Evolutionary conservation across 2,329 filamentous ascomycete species (phyloP).

Genomic region (Pestalotiopsis sp.): DNA sequence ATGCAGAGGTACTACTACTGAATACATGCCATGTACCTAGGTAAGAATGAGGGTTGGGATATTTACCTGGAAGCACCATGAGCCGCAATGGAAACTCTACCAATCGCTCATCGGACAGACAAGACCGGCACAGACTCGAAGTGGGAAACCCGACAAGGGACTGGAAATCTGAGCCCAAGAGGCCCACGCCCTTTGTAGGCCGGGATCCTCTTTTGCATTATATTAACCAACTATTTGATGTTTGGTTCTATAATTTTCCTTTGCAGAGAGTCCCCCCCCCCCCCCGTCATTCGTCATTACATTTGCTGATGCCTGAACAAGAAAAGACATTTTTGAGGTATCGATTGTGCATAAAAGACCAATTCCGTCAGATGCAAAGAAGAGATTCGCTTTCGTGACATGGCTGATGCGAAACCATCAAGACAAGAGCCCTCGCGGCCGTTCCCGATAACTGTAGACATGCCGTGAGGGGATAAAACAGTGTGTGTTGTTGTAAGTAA

Average conservation of each 20-base stretch:
- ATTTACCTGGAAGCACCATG: no score
- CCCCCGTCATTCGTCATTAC: conserved; percentile 15
- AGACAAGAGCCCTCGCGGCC: background rate
- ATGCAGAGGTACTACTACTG: no score
- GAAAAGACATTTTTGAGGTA: conserved; percentile 24
- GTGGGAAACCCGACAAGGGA: background rate
- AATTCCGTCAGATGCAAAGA: background rate
- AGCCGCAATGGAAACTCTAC: no score
- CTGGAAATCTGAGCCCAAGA: background rate
- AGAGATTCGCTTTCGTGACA: background rate
- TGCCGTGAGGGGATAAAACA: background rate
- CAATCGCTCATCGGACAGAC: no score
- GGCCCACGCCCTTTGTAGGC: background rate
- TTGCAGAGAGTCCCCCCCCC: background rate
- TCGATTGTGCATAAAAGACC: conserved; percentile 25
- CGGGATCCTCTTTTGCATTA: background rate
- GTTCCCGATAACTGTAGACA: background rate
- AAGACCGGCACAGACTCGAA: no score
- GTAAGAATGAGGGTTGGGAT: no score
- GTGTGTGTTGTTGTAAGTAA: background rate
- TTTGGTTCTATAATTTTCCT: conserved; percentile 14
- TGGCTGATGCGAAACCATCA: background rate
- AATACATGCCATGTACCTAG: no score
- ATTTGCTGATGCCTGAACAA: conserved; percentile 19
- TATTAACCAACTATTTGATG: conserved; percentile 1